A percentile compares a stretch with the other conserved stretches of the same genome.
Evolutionary conservation across 164 flowering plant species (phyloP).

Genomic region (Nymphaea thermarum): DNA sequence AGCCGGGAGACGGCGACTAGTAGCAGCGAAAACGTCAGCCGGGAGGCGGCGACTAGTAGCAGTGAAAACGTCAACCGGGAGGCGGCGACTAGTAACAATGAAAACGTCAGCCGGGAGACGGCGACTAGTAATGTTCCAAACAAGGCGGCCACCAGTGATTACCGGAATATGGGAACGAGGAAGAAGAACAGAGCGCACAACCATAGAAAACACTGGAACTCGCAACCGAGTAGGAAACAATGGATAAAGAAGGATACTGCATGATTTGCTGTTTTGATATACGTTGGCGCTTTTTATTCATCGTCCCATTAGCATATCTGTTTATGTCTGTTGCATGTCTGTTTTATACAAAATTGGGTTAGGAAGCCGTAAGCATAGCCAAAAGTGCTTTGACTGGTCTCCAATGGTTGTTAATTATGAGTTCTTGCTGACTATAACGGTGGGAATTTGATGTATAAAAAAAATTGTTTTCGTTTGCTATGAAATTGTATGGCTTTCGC

Average conservation of each 20-base stretch:
- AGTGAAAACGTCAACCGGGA: not conserved
- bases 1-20: slow-evolving; percentile 11
- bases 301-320: too few species aligned
- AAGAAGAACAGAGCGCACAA: slow-evolving; percentile 17
- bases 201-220: slow-evolving; percentile 17
- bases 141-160: slow-evolving; percentile 15
- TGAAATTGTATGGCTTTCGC: too few species aligned
- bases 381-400: too few species aligned
- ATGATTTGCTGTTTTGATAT: too few species aligned
- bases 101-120: slow-evolving; percentile 3
- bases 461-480: too few species aligned
- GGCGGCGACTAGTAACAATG: slow-evolving; percentile 10
- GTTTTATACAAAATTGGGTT: too few species aligned
- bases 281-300: too few species aligned
- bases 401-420: too few species aligned
- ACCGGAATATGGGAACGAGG: slow-evolving; percentile 18
- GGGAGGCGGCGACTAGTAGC: slow-evolving; percentile 13
- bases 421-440: too few species aligned
- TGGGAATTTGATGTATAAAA: too few species aligned
- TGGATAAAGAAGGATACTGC: slow-evolving; percentile 33
- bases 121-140: slow-evolving; percentile 17
- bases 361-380: too few species aligned
- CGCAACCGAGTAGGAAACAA: slow-evolving; percentile 12
- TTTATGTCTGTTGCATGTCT: too few species aligned
- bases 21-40: not conserved